Evolutionary conservation across 345 rosid species (phyloP), one percentile per base, ranked within the genome.

Genomic region (Salix brachista): DNA sequence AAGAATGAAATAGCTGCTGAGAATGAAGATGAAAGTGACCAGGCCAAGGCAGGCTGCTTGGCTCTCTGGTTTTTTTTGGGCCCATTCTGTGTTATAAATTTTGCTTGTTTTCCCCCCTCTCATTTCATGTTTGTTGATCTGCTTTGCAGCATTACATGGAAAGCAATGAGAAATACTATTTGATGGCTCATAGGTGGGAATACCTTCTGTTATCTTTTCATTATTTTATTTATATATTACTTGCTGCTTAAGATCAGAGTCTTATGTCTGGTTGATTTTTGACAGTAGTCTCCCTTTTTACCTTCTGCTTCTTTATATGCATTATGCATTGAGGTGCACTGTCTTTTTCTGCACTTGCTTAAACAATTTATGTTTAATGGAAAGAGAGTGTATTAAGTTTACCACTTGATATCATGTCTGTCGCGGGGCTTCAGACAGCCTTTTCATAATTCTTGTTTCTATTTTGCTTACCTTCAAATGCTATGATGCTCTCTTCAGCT

Each of bases 81-180:
- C 16, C 14, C 64, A 58, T 58, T 58, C 64, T 10, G 9, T 23
- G 11, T 58, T 58, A 12, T n/a, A 58, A 9, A 9, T n/a, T 58
- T 58, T 58, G 16, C 64, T n/a, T 58, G 23, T 58, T 44, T 73
- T 54, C 8, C 67, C 54, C 54, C n/a, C n/a, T 75, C 64, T 39
- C 13, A 74, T 74, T 69, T 60, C 56, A 26, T 70, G 32, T 30
- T 70, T 21, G 37, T 78, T 37, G 36, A 73, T 81, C 41, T 76
- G 73, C 30, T 82, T 73, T 80, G 88, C 92, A 94, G 98, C 97
- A 94, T 82, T 94, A 91, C 75, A 50, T 90, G 89, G 98, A 94
- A 83, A 94, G 98, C 91, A 94, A 92, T 79, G 98, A 94, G 79
- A 94, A 94, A 83, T 94, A 94, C 87, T 94, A 94, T 77, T 11